Conservation (phyloP, 225 moss, liverwort and hornwort genomes). For the Pleurozium schreberi region DNA sequence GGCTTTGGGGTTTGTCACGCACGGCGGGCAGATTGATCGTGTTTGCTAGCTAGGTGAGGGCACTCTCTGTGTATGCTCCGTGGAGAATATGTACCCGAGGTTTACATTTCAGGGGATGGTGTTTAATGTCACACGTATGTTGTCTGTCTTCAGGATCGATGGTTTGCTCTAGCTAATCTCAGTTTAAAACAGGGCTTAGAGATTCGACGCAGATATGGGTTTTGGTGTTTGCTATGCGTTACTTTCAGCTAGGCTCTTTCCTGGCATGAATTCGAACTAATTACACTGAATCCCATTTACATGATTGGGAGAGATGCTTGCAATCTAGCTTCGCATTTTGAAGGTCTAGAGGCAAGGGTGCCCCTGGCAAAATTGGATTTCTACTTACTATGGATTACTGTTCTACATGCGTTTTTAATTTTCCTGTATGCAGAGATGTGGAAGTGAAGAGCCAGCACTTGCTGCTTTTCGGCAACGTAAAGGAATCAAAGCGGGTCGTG, state of each 20-base stretch:
- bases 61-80: neutral
- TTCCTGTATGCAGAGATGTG: constrained; percentile 43
- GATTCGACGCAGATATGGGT: neutral
- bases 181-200: neutral
- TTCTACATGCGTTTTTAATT: neutral
- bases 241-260: neutral
- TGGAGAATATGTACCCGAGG: neutral
- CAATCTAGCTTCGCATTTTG: neutral
- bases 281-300: neutral
- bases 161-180: neutral
- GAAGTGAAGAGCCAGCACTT: constrained; percentile 72
- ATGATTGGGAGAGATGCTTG: neutral
- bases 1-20: neutral
- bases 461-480: constrained; percentile 55
- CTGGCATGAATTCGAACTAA: neutral
- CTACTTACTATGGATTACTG: neutral
- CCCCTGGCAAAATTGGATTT: neutral
- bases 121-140: neutral
- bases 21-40: neutral
- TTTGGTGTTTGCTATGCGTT: neutral
- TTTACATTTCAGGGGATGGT: neutral
- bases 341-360: neutral
- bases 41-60: neutral
- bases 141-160: neutral
- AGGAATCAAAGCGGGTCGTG: constrained; percentile 47